Evolutionary conservation across 352 stramenopile species (phyloP).

Genomic region (Globisporangium echinulatum): DNA sequence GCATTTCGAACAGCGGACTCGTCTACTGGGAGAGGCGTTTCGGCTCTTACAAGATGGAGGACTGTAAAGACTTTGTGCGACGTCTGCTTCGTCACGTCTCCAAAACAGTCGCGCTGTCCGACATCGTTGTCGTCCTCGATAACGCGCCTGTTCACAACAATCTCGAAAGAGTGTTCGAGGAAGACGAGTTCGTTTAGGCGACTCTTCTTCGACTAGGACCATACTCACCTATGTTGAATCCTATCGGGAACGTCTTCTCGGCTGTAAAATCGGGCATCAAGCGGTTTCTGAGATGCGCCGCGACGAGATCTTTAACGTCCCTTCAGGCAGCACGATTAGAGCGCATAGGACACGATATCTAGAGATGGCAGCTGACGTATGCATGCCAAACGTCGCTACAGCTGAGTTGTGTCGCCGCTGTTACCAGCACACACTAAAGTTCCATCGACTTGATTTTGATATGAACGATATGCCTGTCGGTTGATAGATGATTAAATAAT

Average conservation of each 20-base stretch:
- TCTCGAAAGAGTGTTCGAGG: slow-evolving; percentile 9
- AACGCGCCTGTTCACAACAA: slow-evolving; percentile 11
- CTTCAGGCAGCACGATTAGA: background rate
- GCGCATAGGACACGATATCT: too few species aligned
- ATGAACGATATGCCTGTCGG: too few species aligned
- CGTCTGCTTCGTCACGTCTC: background rate
- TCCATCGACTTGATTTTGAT: too few species aligned
- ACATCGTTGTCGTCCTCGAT: slow-evolving; percentile 8
- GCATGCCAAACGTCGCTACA: too few species aligned
- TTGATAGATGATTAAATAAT: too few species aligned
- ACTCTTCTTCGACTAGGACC: slow-evolving; percentile 5
- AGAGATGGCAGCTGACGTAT: too few species aligned
- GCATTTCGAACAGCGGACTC: background rate
- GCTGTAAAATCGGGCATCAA: slow-evolving; percentile 10
- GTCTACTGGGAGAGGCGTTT: background rate
- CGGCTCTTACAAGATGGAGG: background rate
- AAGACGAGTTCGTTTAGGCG: slow-evolving; percentile 7
- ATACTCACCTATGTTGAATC: slow-evolving; percentile 14
- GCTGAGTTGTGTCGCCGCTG: too few species aligned
- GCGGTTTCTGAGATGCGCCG: background rate
- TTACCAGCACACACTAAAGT: too few species aligned
- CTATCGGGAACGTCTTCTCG: slow-evolving; percentile 13
- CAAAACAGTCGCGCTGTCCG: background rate
- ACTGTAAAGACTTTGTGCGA: background rate
- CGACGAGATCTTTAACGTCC: background rate